phyloP scores from a whole-genome alignment of 441 rosid genomes.

The Populus hybrid region DNA sequence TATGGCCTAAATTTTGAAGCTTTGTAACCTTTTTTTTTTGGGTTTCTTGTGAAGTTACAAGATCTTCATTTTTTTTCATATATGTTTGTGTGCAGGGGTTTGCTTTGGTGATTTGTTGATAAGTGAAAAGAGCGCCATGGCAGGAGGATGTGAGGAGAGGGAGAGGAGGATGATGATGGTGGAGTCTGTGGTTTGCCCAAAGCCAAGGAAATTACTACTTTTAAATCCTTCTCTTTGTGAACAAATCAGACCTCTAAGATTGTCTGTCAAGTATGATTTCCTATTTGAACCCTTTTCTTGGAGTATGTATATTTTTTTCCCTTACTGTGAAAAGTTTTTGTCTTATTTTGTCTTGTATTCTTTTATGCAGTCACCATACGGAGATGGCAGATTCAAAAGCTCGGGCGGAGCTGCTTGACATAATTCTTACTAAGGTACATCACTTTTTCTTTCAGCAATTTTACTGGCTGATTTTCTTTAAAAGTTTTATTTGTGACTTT shows the following conservation, averaged over 20 bases:
- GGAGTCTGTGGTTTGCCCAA: conserved; percentile 59
- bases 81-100: conserved; percentile 9
- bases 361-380: conserved; percentile 14
- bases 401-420: conserved; percentile 46
- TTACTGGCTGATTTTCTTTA: neutral
- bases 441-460: neutral
- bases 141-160: conserved; percentile 39
- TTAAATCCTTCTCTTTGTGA: conserved; percentile 30
- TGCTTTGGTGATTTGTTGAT: conserved; percentile 12
- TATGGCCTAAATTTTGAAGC: neutral
- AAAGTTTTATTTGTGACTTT: neutral
- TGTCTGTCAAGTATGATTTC: conserved; percentile 25
- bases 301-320: neutral
- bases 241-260: conserved; percentile 21
- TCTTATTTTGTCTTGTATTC: neutral
- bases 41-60: neutral
- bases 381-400: conserved; percentile 37
- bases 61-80: neutral
- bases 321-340: neutral
- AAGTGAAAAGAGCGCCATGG: conserved; percentile 33
- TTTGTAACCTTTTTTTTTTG: neutral
- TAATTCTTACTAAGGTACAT: conserved; percentile 36
- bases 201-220: conserved; percentile 47
- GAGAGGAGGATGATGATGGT: conserved; percentile 25
- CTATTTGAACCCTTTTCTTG: neutral